Conservation (phyloP, 495 filamentous ascomycete genomes). For the Symbiotaphrina buchneri region DNA sequence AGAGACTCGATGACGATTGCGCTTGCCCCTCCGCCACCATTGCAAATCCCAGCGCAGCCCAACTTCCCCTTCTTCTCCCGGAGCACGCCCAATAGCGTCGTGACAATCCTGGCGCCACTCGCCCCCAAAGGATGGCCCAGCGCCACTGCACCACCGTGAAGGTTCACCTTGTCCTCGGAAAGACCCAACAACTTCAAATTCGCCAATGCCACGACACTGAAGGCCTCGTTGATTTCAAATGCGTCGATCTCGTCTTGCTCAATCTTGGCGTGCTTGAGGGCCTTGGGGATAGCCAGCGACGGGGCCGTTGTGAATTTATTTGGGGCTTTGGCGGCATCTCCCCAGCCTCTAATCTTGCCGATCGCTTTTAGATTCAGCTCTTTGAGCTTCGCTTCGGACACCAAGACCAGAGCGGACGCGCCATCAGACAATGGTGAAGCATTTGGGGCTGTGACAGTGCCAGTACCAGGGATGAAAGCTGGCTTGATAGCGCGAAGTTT, state of each 20-base stretch:
- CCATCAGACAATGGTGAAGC: constrained; percentile 91
- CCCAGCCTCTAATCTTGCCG: constrained; percentile 92
- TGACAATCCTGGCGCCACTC: constrained; percentile 79
- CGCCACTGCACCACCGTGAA: constrained; percentile 87
- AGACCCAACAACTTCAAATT: constrained; percentile 79
- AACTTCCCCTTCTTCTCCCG: constrained; percentile 81
- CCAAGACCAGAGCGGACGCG: constrained; percentile 71
- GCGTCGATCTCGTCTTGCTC: constrained; percentile 57
- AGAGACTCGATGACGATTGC: constrained; percentile 70
- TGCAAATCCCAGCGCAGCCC: constrained; percentile 89
- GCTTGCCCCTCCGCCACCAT: constrained; percentile 85
- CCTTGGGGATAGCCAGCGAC: constrained; percentile 89
- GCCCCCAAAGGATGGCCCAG: constrained; percentile 88
- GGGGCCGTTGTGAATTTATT: constrained; percentile 92
- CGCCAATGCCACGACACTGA: constrained; percentile 86
- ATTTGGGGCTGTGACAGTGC: constrained; percentile 94
- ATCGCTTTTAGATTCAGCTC: constrained; percentile 73
- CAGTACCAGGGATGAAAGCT: constrained; percentile 58
- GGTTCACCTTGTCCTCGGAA: constrained; percentile 71
- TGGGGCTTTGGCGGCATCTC: constrained; percentile 72
- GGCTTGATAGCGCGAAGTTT: constrained; percentile 73
- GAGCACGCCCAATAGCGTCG: constrained; percentile 76
- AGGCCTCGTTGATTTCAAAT: constrained; percentile 98
- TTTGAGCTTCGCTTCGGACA: constrained; percentile 75
- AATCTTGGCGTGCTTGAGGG: constrained; percentile 73